Conservation (phyloP, 768 basidiomycete species). For the Pleurotus platypus region DNA sequence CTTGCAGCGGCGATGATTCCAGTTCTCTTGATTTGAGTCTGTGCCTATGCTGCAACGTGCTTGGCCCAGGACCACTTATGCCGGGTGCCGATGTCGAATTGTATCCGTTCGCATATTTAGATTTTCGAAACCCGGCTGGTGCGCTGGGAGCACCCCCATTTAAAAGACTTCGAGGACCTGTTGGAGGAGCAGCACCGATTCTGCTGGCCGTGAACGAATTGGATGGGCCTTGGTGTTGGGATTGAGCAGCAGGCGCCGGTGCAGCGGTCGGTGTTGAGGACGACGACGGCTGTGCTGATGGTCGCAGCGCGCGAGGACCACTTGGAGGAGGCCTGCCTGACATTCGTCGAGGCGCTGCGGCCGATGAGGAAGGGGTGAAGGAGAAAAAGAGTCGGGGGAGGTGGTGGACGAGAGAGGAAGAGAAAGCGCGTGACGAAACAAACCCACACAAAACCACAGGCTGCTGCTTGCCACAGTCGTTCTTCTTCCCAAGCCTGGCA, state of each 20-base stretch:
- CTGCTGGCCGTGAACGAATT: slow-evolving; percentile 25
- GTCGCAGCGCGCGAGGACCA: slow-evolving; percentile 67
- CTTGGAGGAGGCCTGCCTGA: slow-evolving; percentile 77
- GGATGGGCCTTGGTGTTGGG: slow-evolving; percentile 15
- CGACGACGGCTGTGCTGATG: slow-evolving; percentile 35
- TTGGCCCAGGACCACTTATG: slow-evolving; percentile 11
- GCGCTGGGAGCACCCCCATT: slow-evolving; percentile 30
- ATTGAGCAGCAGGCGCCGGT: slow-evolving; percentile 21
- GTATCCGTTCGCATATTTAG: slow-evolving; percentile 44
- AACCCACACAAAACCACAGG: slow-evolving; percentile 25
- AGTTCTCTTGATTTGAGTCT: slow-evolving; percentile 15
- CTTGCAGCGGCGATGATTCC: slow-evolving; percentile 5
- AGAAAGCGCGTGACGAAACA: slow-evolving; percentile 24
- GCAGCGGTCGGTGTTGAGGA: slow-evolving; percentile 30
- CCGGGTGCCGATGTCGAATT: slow-evolving; percentile 11
- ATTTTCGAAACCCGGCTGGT: slow-evolving; percentile 18
- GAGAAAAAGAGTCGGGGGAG: slow-evolving; percentile 9
- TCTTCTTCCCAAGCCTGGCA: too few species aligned
- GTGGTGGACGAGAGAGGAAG: slow-evolving; percentile 11
- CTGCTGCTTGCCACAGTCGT: slow-evolving; percentile 13
- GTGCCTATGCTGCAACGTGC: slow-evolving; percentile 20
- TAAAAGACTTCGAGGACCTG: slow-evolving; percentile 60
- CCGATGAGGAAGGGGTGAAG: slow-evolving; percentile 12
- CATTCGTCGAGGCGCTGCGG: slow-evolving; percentile 35
- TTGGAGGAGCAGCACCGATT: slow-evolving; percentile 57